Conservation (phyloP, 2,329 filamentous ascomycete species). For the Colletotrichum musicola region DNA sequence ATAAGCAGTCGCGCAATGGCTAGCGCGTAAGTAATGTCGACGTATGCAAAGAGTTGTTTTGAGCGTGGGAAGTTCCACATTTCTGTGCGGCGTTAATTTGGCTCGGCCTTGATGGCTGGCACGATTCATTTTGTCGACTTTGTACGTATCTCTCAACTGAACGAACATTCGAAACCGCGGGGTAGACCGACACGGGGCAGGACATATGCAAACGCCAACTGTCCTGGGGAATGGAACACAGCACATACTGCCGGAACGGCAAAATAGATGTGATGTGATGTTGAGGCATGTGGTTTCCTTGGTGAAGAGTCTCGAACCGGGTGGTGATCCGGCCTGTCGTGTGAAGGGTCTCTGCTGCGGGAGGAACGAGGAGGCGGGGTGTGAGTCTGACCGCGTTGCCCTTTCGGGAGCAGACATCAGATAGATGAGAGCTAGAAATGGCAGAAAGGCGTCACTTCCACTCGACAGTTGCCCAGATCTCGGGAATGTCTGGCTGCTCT, state of each 20-base stretch:
- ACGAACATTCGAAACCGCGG: conserved; percentile 19
- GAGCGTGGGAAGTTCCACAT: conserved; percentile 11
- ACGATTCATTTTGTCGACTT: conserved; percentile 5
- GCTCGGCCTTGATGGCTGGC: conserved; percentile 10
- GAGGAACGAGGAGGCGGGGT: not conserved
- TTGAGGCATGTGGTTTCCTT: not conserved
- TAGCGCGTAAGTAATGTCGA: not conserved
- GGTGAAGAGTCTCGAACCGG: not conserved
- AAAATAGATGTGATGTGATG: not conserved
- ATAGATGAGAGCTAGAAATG: conserved; percentile 15
- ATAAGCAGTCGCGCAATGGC: not conserved
- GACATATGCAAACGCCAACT: conserved; percentile 11
- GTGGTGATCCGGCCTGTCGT: conserved; percentile 20
- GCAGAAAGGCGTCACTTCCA: conserved; percentile 2
- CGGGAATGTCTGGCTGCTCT: not conserved
- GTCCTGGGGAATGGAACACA: conserved; percentile 31
- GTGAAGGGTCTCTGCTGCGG: conserved; percentile 9
- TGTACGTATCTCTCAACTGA: conserved; percentile 12
- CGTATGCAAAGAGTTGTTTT: not conserved
- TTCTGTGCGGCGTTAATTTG: conserved; percentile 26
- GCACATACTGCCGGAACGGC: conserved; percentile 29
- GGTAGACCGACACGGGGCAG: conserved; percentile 8
- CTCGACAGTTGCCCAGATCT: not conserved
- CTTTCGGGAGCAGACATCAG: conserved; percentile 17
- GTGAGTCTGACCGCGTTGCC: conserved; percentile 3